Conservation (phyloP, 306 rosid species). For the Prunus padus region DNA sequence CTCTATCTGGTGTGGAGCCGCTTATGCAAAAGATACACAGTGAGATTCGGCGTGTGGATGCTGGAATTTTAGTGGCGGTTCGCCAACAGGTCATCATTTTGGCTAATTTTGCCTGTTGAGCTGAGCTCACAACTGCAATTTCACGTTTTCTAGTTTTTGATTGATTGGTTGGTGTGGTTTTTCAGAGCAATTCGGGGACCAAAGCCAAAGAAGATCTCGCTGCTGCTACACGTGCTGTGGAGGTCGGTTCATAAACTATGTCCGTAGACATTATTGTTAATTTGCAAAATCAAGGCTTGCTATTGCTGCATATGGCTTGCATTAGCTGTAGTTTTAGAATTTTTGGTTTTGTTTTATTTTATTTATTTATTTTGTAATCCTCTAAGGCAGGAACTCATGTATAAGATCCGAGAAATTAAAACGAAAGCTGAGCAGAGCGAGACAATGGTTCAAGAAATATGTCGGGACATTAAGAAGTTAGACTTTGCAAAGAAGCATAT, state of each 20-base stretch:
- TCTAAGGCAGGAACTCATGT: conserved; percentile 84
- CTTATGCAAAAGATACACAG: conserved; percentile 93
- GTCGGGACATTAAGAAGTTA: conserved; percentile 94
- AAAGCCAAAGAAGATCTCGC: conserved; percentile 99
- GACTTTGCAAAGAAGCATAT: conserved; percentile 99
- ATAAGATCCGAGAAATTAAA: conserved; percentile 90
- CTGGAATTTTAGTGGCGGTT: conserved; percentile 87
- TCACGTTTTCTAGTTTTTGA: background rate
- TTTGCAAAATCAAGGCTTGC: background rate
- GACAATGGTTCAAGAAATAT: conserved; percentile 97
- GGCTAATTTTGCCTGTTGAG: conserved; percentile 7
- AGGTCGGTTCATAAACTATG: conserved; percentile 43
- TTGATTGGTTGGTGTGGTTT: conserved; percentile 31
- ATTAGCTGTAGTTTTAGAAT: background rate
- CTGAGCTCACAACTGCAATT: conserved; percentile 7
- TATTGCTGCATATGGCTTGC: background rate
- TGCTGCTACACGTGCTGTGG: conserved; percentile 87
- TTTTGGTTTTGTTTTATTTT: background rate
- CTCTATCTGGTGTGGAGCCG: conserved; percentile 90
- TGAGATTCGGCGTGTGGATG: conserved; percentile 93
- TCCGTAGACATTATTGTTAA: background rate
- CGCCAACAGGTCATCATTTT: conserved; percentile 73
- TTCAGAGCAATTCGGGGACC: conserved; percentile 93
- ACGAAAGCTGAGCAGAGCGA: conserved; percentile 97
- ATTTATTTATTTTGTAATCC: conserved; percentile 17